Percentiles rank a stretch among this genome's conserved stretches.
phyloP scores from a whole-genome alignment of 495 filamentous ascomycete species.

The Aspergillus funiculosus region DNA sequence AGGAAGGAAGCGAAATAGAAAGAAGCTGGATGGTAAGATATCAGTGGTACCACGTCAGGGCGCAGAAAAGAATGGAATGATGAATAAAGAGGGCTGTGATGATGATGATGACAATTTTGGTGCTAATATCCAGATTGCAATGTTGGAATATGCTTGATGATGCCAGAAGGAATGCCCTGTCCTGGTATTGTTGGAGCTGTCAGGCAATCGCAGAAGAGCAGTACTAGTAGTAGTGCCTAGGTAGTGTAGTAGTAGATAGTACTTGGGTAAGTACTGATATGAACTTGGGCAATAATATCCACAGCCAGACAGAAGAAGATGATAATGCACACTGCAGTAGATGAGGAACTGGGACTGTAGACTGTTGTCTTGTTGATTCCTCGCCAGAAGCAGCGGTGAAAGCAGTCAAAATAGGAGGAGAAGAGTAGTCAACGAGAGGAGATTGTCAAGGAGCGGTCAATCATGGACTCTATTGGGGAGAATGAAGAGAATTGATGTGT shows the following conservation, averaged over 20 bases:
- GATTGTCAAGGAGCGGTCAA: conserved; percentile 17
- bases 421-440: neutral
- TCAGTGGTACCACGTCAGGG: conserved; percentile 9
- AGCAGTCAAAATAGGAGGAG: conserved; percentile 2
- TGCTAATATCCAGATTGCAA: neutral
- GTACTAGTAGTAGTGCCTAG: too few species aligned
- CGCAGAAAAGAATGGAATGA: conserved; percentile 4
- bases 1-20: conserved; percentile 2
- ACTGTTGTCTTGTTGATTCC: too few species aligned
- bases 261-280: too few species aligned
- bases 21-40: neutral
- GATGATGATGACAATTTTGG: neutral
- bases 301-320: too few species aligned
- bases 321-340: too few species aligned
- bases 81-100: conserved; percentile 2
- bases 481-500: neutral
- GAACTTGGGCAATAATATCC: too few species aligned
- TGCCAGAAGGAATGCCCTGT: conserved; percentile 8
- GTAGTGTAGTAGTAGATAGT: too few species aligned
- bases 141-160: conserved; percentile 17
- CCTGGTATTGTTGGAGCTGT: conserved; percentile 4
- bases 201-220: too few species aligned
- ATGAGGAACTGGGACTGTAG: too few species aligned
- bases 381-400: conserved; percentile 13
- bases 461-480: conserved; percentile 6